phyloP scores from a whole-genome alignment of 805 yeast genomes.

The Debaryomyces castellii region DNA sequence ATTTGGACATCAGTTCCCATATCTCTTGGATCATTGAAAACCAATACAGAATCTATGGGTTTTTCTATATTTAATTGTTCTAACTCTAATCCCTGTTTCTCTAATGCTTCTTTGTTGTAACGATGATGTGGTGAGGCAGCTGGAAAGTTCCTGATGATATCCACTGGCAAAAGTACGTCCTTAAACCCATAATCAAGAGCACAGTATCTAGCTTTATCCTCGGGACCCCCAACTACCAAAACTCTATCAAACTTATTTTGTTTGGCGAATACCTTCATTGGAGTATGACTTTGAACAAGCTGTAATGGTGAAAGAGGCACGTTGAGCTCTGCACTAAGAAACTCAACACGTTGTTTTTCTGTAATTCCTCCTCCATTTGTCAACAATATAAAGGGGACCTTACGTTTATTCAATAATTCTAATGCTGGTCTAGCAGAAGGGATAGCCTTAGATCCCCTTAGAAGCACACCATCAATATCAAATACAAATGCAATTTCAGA shows the following conservation, averaged over 20 bases:
- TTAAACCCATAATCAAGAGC: constrained; percentile 77
- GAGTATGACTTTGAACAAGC: constrained; percentile 85
- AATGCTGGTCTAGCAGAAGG: constrained; percentile 65
- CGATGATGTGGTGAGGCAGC: constrained; percentile 69
- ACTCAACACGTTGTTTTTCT: constrained; percentile 60
- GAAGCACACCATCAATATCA: constrained; percentile 82
- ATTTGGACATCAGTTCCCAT: constrained; percentile 84
- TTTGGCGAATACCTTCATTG: constrained; percentile 60
- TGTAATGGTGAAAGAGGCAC: constrained; percentile 56
- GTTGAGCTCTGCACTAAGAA: constrained; percentile 46
- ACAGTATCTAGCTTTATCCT: constrained; percentile 65
- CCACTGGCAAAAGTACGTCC: constrained; percentile 72
- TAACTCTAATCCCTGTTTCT: constrained; percentile 39
- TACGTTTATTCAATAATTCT: constrained; percentile 46
- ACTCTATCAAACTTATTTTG: constrained; percentile 54
- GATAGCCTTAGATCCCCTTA: constrained; percentile 70
- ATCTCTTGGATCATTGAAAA: constrained; percentile 88
- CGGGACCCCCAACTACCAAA: constrained; percentile 81
- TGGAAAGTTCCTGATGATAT: constrained; percentile 59
- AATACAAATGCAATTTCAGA: constrained; percentile 33
- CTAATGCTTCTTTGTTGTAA: constrained; percentile 45
- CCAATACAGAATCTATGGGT: constrained; percentile 72
- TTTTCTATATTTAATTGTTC: constrained; percentile 20
- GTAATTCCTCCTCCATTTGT: constrained; percentile 89
- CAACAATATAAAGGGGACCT: constrained; percentile 76